These are phyloP conservation scores for Coemansia sp. DNA, from an alignment of 192 early-diverging fungal species.

Conservation along the genomic window DNA sequence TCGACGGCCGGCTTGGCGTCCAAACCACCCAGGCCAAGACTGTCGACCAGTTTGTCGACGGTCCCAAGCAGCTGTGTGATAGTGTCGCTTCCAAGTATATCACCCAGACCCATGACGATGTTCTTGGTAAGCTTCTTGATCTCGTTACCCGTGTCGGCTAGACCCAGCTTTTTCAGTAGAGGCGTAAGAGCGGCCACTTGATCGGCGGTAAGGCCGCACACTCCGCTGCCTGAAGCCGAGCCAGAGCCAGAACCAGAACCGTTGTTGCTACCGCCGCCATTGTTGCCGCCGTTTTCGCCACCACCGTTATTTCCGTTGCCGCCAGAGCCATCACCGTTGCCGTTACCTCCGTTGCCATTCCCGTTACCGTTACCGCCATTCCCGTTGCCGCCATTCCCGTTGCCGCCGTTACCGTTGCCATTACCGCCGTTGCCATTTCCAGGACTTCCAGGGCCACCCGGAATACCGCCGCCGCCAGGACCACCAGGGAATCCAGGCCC, in stretches of 20 bases:
- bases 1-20: constrained; percentile 33
- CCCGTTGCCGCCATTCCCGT: background rate
- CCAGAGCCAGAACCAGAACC: constrained; percentile 11
- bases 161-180: constrained; percentile 39
- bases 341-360: background rate
- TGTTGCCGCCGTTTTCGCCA: constrained; percentile 5
- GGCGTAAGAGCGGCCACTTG: constrained; percentile 40
- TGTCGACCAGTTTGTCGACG: constrained; percentile 26
- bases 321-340: background rate
- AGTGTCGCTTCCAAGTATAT: constrained; percentile 30
- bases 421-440: constrained; percentile 4
- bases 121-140: constrained; percentile 43
- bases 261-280: background rate
- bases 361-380: constrained; percentile 4
- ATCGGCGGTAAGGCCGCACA: constrained; percentile 23
- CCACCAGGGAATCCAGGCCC: constrained; percentile 13
- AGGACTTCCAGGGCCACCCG: constrained; percentile 13
- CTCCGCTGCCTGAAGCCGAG: constrained; percentile 6
- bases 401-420: constrained; percentile 1
- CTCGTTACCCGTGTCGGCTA: constrained; percentile 42
- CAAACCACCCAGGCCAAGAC: constrained; percentile 42
- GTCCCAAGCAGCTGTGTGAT: constrained; percentile 25
- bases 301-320: constrained; percentile 2
- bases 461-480: constrained; percentile 3
- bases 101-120: constrained; percentile 36